Conservation (phyloP, 1,139 yeast genomes). For the Groenewaldozyma auringiensis region DNA sequence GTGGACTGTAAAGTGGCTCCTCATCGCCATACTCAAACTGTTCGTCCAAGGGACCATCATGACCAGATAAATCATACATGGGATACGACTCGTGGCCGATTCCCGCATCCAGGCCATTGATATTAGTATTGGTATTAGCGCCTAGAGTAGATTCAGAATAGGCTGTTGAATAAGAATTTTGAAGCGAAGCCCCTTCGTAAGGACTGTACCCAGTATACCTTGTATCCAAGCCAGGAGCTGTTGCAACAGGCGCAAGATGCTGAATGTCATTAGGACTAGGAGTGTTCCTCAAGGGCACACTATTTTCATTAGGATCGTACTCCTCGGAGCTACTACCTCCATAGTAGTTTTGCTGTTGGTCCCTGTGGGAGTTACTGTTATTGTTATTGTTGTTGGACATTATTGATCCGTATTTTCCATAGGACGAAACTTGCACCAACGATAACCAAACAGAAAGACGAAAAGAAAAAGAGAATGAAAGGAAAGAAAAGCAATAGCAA, state of each 20-base stretch:
- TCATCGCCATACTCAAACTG: constrained; percentile 16
- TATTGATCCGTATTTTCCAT: too few relatives aligned
- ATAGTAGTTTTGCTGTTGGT: background rate
- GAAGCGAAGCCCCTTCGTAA: constrained; percentile 9
- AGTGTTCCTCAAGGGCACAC: background rate
- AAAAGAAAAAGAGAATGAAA: background rate
- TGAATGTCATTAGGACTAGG: background rate
- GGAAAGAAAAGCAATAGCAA: background rate
- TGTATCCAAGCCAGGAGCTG: constrained; percentile 13
- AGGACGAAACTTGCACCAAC: too few relatives aligned
- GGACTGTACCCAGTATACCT: constrained; percentile 14
- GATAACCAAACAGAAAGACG: too few relatives aligned
- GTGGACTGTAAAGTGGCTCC: background rate
- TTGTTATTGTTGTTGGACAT: background rate
- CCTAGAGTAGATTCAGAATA: background rate
- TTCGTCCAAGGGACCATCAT: constrained; percentile 17
- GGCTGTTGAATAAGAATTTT: background rate
- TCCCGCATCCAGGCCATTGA: constrained; percentile 1
- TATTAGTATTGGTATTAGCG: background rate
- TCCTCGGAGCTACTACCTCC: background rate
- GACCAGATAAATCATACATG: constrained; percentile 19
- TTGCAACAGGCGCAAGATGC: constrained; percentile 1
- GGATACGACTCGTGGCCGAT: constrained; percentile 15
- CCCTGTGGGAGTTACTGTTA: background rate
- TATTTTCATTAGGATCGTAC: background rate